Base-by-base conservation (phyloP, 495 filamentous ascomycete genomes). In the Podospora sp. region DNA sequence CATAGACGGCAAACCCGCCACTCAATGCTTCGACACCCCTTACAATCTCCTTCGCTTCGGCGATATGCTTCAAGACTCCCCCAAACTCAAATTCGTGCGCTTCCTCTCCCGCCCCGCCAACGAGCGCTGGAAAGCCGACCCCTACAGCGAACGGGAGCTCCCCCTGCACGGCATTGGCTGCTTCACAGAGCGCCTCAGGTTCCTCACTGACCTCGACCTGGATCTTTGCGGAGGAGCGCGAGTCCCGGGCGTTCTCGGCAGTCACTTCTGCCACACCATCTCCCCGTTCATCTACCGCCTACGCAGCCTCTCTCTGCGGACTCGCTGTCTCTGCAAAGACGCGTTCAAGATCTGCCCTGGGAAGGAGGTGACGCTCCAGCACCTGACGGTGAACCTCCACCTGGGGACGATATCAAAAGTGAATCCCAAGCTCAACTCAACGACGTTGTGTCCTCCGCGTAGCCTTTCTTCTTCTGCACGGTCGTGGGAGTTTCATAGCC, bases 341-440 rank as follows among this genome's bases (percentile, higher is more conserved):
- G 69, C 67, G 2, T 50, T 73, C n/a, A 6, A 33, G 21, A 51
- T 57, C 18, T 12, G 36, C 6, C 33, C 35, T 1, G 36, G 51
- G 1, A 6, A 33, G 33, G 16, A 7, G 26, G 20, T 73, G 1
- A 53, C 67, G 18, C 56, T 73, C 25, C 29, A 33, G 18, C 26
- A 69, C 6, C 50, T 73, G 14, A 62, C 9, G 1, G 22, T 73
- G 40, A 46, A 68, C 21, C 27, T 73, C 14, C 68, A 68, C 51
- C 62, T 73, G 2, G 67, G 69, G 6, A 14, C 22, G 7, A 67
- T 71, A 35, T 71, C 71, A 1, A 35, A 69, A 4, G 7, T 50
- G 6, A 73, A 73, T 25, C 69, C 71, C n/a, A 73, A 73, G 69
- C 62, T 73, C 22, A 73, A 73, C 36, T 6, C 26, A n/a, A 36